These are phyloP conservation scores for Telfairia occidentalis DNA, from an alignment of 331 rosid species.

Conservation along the genomic window DNA sequence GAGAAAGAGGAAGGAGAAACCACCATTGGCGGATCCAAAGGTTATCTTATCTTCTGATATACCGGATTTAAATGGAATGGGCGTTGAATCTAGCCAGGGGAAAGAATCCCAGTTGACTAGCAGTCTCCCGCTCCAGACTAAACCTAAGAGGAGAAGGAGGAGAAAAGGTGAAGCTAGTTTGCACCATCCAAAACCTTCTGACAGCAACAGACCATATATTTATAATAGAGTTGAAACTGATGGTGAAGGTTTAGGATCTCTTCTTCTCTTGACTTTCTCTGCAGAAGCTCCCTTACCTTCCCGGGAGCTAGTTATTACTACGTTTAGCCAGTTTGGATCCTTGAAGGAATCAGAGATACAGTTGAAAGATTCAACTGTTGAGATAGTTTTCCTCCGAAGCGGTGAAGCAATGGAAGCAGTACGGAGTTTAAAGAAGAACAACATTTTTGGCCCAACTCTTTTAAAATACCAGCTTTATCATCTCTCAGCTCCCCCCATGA, in stretches of 20 bases:
- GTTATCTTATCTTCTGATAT: conserved; percentile 18
- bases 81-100: conserved; percentile 26
- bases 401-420: conserved; percentile 59
- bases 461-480: conserved; percentile 37
- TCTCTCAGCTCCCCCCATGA: conserved; percentile 23
- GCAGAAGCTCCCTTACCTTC: conserved; percentile 52
- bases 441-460: conserved; percentile 41
- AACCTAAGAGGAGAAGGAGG: conserved; percentile 27
- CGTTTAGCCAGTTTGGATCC: conserved; percentile 68
- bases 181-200: conserved; percentile 16
- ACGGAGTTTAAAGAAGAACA: conserved; percentile 37
- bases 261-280: conserved; percentile 42
- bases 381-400: conserved; percentile 42
- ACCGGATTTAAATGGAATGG: conserved; percentile 62
- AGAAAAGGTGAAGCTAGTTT: conserved; percentile 24
- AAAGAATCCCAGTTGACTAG: conserved; percentile 11
- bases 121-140: conserved; percentile 21
- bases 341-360: conserved; percentile 51
- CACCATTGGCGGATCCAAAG: conserved; percentile 16
- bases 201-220: conserved; percentile 18
- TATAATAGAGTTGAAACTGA: conserved; percentile 20
- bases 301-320: conserved; percentile 43
- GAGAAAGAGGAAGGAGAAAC: conserved; percentile 31
- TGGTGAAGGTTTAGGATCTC: conserved; percentile 38
- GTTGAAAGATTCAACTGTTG: conserved; percentile 33